A percentile compares a stretch with the other conserved stretches of the same genome.
These are phyloP conservation scores for Coemansia sp. DNA, from an alignment of 192 early-diverging fungal genomes.

Conservation along the genomic window DNA sequence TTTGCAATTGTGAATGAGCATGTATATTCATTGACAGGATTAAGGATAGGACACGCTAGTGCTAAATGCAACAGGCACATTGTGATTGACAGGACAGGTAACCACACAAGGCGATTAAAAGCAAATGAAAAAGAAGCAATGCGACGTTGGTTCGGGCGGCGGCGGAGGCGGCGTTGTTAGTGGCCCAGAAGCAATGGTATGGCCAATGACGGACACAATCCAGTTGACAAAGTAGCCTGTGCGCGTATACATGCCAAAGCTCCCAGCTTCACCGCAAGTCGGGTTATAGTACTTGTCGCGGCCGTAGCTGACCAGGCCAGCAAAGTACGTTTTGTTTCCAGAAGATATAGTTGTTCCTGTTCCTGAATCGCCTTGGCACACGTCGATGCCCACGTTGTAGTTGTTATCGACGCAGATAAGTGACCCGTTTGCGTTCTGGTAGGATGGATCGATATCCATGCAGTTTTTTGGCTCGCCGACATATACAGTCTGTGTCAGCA, in stretches of 20 bases:
- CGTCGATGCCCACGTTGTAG: constrained; percentile 51
- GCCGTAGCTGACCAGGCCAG: constrained; percentile 53
- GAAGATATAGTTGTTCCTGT: constrained; percentile 32
- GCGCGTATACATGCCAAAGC: constrained; percentile 54
- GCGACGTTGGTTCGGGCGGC: constrained; percentile 2
- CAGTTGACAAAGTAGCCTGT: constrained; percentile 30
- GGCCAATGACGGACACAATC: constrained; percentile 33
- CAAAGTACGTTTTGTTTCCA: constrained; percentile 27
- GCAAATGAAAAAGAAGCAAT: constrained; percentile 37
- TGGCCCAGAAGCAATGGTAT: constrained; percentile 9
- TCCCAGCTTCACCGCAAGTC: constrained; percentile 48
- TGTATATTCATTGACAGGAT: no score
- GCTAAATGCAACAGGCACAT: no score
- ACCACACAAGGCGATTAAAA: constrained; percentile 10
- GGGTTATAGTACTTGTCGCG: constrained; percentile 21
- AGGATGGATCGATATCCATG: constrained; percentile 36
- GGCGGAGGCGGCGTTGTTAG: constrained; percentile 6
- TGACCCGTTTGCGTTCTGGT: constrained; percentile 27
- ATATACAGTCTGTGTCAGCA: constrained; percentile 39
- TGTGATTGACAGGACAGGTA: no score
- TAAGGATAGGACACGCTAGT: no score
- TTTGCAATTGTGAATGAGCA: no score
- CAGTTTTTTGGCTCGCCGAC: constrained; percentile 42
- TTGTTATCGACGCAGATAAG: constrained; percentile 46
- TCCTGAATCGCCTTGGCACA: constrained; percentile 51